Conservation (phyloP, 139 green algal genomes). For the Chlorella sp. region DNA sequence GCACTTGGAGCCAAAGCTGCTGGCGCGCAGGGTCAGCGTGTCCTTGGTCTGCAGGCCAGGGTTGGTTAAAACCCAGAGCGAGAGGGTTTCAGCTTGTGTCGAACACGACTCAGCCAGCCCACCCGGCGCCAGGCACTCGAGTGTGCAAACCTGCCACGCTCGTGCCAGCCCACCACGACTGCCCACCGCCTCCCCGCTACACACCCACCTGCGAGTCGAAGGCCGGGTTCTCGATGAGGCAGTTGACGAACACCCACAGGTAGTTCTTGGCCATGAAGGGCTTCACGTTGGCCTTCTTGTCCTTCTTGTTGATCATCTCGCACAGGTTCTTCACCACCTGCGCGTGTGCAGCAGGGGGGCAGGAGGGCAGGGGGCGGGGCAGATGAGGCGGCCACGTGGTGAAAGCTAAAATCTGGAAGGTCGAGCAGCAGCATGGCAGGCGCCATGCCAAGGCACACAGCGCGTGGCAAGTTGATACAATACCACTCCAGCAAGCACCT, state of each 20-base stretch:
- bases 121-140: neutral
- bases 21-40: slow-evolving; percentile 88
- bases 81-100: neutral
- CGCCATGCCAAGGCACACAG: neutral
- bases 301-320: slow-evolving; percentile 96
- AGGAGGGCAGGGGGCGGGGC: neutral
- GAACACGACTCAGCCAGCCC: neutral
- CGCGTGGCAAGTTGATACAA: neutral
- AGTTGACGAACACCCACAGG: slow-evolving; percentile 98
- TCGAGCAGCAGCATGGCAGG: neutral
- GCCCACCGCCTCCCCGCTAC: neutral
- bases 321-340: slow-evolving; percentile 62
- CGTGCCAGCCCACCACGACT: neutral
- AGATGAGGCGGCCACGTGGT: neutral
- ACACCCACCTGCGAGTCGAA: slow-evolving; percentile 95
- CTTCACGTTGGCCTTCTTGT: slow-evolving; percentile 88
- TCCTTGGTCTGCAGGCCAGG: slow-evolving; percentile 91
- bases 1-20: slow-evolving; percentile 95
- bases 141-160: neutral
- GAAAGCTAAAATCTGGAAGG: neutral
- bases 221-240: slow-evolving; percentile 96
- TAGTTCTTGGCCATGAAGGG: slow-evolving; percentile 98
- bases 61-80: neutral
- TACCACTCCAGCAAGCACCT: slow-evolving; percentile 62
- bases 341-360: neutral